phyloP scores from a whole-genome alignment of 2,329 filamentous ascomycete genomes.

The Fusarium dimerum region DNA sequence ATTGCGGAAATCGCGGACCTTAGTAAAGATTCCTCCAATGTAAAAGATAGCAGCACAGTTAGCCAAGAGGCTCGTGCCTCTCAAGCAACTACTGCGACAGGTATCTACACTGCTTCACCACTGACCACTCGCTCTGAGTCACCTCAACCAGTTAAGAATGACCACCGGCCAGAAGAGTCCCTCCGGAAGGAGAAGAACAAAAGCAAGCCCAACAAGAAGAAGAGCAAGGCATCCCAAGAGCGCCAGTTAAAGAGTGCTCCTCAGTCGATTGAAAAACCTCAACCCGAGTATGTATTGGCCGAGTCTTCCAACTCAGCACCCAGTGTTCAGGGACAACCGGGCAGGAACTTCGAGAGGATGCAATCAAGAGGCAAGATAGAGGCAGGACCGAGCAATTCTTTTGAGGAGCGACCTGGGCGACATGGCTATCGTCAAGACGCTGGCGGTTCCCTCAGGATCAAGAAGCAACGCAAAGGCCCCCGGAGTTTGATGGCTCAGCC shows the following conservation, averaged over 20 bases:
- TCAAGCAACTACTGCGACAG: slow-evolving; percentile 1
- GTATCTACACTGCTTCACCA: not conserved
- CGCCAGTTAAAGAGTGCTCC: slow-evolving; percentile 1
- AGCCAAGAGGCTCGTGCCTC: slow-evolving; percentile 1
- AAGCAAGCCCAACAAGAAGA: slow-evolving; percentile 28
- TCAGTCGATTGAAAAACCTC: not conserved
- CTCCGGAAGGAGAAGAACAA: slow-evolving; percentile 11
- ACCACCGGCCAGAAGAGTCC: not conserved
- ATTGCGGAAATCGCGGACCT: too few species aligned
- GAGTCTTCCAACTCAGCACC: too few species aligned
- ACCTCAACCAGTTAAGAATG: not conserved
- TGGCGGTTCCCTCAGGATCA: slow-evolving; percentile 37
- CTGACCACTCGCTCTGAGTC: not conserved
- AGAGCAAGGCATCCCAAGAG: slow-evolving; percentile 23
- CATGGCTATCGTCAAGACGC: slow-evolving; percentile 29
- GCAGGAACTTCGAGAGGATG: too few species aligned
- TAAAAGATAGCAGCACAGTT: not conserved
- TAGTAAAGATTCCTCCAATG: too few species aligned
- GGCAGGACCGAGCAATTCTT: not conserved
- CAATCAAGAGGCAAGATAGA: not conserved
- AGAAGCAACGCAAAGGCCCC: slow-evolving; percentile 30
- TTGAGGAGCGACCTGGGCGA: slow-evolving; percentile 12
- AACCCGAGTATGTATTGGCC: not conserved
- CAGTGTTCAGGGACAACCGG: too few species aligned
- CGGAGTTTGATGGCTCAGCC: slow-evolving; percentile 16